Evolutionary conservation across 345 rosid genomes (phyloP), one percentile per base, ranked within the genome.

Genomic region (Gossypium stocksii): DNA sequence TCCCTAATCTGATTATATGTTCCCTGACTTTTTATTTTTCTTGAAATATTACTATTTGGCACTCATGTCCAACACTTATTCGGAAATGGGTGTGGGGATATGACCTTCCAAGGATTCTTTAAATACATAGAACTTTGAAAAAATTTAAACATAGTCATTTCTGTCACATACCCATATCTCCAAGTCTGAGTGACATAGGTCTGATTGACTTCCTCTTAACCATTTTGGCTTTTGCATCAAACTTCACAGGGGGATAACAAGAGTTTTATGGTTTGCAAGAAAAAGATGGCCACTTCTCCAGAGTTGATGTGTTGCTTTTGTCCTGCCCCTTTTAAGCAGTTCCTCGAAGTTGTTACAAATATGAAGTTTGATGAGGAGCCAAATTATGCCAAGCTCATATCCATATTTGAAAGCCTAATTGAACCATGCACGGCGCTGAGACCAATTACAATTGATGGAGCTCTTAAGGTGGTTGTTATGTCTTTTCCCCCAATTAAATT

Each of bases 311-410:
- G 98, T 76, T 90, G 97, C 86, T 86, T 90, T 78, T 93, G 92
- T 75, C 98, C 97, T 23, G 79, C 85, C 38, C 96, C 97, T 11
- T 95, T 93, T 82, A 89, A 86, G 86, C 86, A 79, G 75, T 89
- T 93, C 77, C 92, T 93, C 54, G 98, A 95, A 85, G 93, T 93
- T 72, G 97, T 95, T 73, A 87, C 90, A 41, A 93, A 88, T 78
- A 91, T 95, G 86, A 95, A 95, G 79, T 95, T 91, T 81, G 94
- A 93, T 57, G 99, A 95, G 81, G 94, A 91, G 79, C 99, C 96
- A 53, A 85, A 95, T 78, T 95, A 95, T 82, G 94, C 97, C 49
- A 95, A 91, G 82, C 85, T 91, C 72, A 87, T 93, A 74, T 89
- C 97, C 3, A 79, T 91, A 43, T 93, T 91, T 77, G 98, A 91